Base-by-base conservation (phyloP, 2,329 filamentous ascomycete genomes). In the Alternaria viburni region DNA sequence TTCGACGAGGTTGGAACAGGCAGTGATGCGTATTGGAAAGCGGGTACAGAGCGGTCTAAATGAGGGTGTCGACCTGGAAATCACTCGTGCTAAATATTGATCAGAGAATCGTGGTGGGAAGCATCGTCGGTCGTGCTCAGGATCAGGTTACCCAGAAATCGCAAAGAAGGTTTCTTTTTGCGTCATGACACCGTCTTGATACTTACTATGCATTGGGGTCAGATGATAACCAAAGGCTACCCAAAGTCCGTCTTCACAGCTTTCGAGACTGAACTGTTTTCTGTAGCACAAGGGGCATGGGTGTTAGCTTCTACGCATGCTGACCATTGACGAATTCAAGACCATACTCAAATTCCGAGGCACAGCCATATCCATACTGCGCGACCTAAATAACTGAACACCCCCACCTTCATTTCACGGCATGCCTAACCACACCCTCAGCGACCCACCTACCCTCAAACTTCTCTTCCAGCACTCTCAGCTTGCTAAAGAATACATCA, bases 401-500 rank as follows among this genome's bases (percentile, higher is more conserved):
- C 19, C 32, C 30, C 19, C 41, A 19, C 4, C 17, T 47, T 59
- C 17, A 63, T 30, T 52, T 50, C 10, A 63, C 51, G n/a, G 59
- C 66, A 19, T 71, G 64, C 36, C 77, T 69, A 17, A 74, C 69
- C 8, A 77, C 74, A 1, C 77, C 77, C 47, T 79, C 77, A n/a
- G 76, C 76, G 54, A 70, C 63, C 77, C 77, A 80, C 36, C 50
- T 68, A 9, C 74, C 76, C 28, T 71, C 64, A 25, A 72, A 77
- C 65, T 62, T 76, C 72, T 81, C 79, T 50, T 78, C 68, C 62
- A 85, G 63, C 1, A 84, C 80, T 45, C 83, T 76, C 64, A 84
- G 81, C 57, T 78, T 80, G 19, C 83, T 86, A 26, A 76, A 73
- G 57, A 89, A 86, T 2, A 88, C 87, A 81, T 92, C 89, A 6